These are phyloP conservation scores for Mycena haematopus DNA, from an alignment of 768 basidiomycete genomes.

Conservation along the genomic window DNA sequence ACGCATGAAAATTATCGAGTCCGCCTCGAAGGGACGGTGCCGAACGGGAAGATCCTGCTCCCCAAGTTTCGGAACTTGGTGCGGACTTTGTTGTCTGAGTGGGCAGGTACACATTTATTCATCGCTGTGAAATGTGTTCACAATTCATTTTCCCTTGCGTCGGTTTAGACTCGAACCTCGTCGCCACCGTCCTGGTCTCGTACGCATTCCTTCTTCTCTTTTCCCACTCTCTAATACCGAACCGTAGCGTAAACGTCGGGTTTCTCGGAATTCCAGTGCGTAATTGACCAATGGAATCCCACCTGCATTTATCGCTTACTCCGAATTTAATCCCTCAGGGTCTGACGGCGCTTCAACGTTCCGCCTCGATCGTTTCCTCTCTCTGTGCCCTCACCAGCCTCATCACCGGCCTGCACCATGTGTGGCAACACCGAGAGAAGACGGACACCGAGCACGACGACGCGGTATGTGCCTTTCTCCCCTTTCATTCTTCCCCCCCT, in stretches of 20 bases:
- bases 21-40: not conserved
- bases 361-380: slow-evolving; percentile 25
- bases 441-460: slow-evolving; percentile 25
- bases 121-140: not conserved
- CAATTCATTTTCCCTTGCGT: not conserved
- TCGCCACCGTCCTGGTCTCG: slow-evolving; percentile 13
- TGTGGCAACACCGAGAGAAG: slow-evolving; percentile 32
- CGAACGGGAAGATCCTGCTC: slow-evolving; percentile 23
- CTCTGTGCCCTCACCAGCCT: slow-evolving; percentile 24
- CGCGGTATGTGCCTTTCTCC: slow-evolving; percentile 16
- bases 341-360: slow-evolving; percentile 24
- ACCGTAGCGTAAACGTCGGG: too few species aligned
- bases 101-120: slow-evolving; percentile 31
- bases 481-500: too few species aligned
- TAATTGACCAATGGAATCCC: too few species aligned
- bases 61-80: slow-evolving; percentile 31
- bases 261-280: too few species aligned
- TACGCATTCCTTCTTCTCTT: not conserved
- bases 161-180: not conserved
- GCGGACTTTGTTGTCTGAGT: slow-evolving; percentile 32
- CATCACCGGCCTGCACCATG: slow-evolving; percentile 28
- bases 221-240: too few species aligned
- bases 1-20: too few species aligned
- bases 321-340: slow-evolving; percentile 11
- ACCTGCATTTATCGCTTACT: not conserved